Conservation (phyloP, 2,329 filamentous ascomycete genomes). For the Arthrobotrys conoides region DNA sequence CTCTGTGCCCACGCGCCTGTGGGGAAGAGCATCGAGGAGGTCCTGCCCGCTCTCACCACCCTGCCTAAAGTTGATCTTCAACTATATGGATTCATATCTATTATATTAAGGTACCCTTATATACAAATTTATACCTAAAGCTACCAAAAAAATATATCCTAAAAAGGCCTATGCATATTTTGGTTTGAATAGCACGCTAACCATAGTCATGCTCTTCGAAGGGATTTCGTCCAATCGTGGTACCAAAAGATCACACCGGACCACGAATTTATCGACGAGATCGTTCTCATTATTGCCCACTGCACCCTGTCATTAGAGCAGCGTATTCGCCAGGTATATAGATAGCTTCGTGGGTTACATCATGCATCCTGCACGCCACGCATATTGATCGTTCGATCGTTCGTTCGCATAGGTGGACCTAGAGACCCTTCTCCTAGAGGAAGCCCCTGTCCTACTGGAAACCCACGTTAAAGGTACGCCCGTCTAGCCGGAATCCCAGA, state of each 20-base stretch:
- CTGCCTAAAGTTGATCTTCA: constrained; percentile 94
- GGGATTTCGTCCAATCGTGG: constrained; percentile 93
- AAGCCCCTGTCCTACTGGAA: constrained; percentile 85
- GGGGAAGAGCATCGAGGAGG: constrained; percentile 80
- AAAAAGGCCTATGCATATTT: constrained; percentile 7
- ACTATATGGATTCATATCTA: constrained; percentile 90
- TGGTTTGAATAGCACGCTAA: constrained; percentile 24
- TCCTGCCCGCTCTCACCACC: constrained; percentile 91
- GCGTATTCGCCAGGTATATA: constrained; percentile 78
- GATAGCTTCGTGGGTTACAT: constrained; percentile 13
- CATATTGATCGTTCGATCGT: constrained; percentile 17
- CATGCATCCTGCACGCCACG: constrained; percentile 18
- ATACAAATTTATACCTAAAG: neutral
- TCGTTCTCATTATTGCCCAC: constrained; percentile 91
- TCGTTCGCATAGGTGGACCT: constrained; percentile 72
- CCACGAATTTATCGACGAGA: constrained; percentile 86
- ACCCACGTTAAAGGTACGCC: constrained; percentile 81
- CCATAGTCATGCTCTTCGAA: constrained; percentile 64
- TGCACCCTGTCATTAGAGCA: constrained; percentile 90
- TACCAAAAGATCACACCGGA: constrained; percentile 93
- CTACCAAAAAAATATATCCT: too few species aligned
- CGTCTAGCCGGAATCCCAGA: constrained; percentile 21
- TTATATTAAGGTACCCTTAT: constrained; percentile 74
- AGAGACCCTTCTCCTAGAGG: constrained; percentile 85
- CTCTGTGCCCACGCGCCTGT: constrained; percentile 80